Conservation (phyloP, 352 stramenopile species). For the Paralagenidium karlingii region DNA sequence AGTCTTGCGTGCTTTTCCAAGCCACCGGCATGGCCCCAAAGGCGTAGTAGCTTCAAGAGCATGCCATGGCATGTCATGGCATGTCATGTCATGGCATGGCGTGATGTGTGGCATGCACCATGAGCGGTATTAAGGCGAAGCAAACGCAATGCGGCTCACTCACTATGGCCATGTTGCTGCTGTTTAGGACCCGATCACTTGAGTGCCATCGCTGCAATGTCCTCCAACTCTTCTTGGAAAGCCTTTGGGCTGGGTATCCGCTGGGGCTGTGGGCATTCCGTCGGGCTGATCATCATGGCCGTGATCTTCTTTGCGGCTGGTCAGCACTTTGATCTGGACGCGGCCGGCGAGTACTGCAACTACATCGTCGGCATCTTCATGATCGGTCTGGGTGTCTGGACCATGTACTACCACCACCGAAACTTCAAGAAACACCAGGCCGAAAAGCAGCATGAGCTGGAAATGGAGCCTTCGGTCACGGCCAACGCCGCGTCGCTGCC, state of each 20-base stretch:
- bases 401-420: constrained; percentile 11
- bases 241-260: constrained; percentile 78
- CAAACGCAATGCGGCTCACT: too few relatives aligned
- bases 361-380: constrained; percentile 72
- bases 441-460: neutral
- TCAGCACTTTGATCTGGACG: constrained; percentile 30
- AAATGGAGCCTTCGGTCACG: too few relatives aligned
- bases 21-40: too few relatives aligned
- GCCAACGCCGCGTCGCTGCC: too few relatives aligned
- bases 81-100: too few relatives aligned
- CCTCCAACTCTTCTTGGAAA: constrained; percentile 54
- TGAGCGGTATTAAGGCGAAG: too few relatives aligned
- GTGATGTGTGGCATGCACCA: too few relatives aligned
- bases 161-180: neutral
- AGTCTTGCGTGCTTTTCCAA: too few relatives aligned
- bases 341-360: constrained; percentile 47
- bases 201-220: constrained; percentile 79
- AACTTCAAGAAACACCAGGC: constrained; percentile 1
- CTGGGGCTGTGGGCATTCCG: constrained; percentile 86
- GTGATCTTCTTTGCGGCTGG: constrained; percentile 62
- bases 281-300: constrained; percentile 80
- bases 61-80: too few relatives aligned
- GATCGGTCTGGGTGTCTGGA: constrained; percentile 55
- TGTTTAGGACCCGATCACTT: constrained; percentile 66
- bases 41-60: too few relatives aligned